phyloP scores from a whole-genome alignment of 1,139 yeast species.

The Pichia sp. region DNA sequence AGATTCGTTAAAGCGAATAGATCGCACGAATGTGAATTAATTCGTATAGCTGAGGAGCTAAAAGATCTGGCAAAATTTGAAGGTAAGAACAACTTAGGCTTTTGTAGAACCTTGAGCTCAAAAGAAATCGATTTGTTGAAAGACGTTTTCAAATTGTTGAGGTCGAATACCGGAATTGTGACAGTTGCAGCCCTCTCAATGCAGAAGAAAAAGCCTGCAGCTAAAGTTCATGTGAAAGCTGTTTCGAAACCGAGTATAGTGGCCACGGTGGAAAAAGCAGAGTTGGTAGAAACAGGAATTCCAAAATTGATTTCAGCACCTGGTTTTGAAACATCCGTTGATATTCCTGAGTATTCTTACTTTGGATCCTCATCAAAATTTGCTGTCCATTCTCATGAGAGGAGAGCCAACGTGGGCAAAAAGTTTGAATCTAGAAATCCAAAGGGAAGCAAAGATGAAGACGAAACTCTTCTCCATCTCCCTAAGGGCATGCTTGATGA shows the following conservation, averaged over 20 bases:
- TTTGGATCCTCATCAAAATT: too few relatives aligned
- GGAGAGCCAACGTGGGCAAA: not conserved
- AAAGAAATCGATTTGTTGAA: constrained; percentile 12
- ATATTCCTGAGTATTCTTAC: too few relatives aligned
- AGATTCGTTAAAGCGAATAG: constrained; percentile 8
- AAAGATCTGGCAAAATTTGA: constrained; percentile 12
- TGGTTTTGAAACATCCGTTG: too few relatives aligned
- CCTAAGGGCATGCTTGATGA: not conserved
- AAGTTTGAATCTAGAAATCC: not conserved
- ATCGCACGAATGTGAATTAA: constrained; percentile 5
- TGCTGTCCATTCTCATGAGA: too few relatives aligned
- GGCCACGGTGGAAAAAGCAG: not conserved
- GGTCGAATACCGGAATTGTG: constrained; percentile 2
- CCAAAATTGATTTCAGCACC: too few relatives aligned
- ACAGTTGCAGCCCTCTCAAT: constrained; percentile 1
- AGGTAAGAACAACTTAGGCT: constrained; percentile 10
- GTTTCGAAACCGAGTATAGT: not conserved
- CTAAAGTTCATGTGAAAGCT: not conserved
- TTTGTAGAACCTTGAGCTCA: constrained; percentile 8
- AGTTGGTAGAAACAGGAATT: too few relatives aligned
- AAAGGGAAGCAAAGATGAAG: too few relatives aligned
- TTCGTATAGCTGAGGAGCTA: constrained; percentile 10
- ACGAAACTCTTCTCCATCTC: not conserved
- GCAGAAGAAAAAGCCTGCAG: not conserved
- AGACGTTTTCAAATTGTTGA: constrained; percentile 14